Evolutionary conservation across 2,329 filamentous ascomycete genomes (phyloP).

Genomic region (Fusarium nelsonii): DNA sequence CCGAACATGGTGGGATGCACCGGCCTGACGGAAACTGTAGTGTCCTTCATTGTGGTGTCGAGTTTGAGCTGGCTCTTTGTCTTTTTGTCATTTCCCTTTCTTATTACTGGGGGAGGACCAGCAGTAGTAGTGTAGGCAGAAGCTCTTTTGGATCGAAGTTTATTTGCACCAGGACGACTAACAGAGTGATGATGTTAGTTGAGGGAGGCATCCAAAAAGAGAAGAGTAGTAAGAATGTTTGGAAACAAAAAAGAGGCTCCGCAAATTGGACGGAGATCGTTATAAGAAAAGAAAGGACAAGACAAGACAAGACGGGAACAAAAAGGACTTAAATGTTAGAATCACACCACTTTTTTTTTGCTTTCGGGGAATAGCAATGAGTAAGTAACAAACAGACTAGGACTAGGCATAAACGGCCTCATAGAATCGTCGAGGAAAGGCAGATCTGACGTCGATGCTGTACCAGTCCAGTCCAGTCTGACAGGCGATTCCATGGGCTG

Average conservation of each 20-base stretch:
- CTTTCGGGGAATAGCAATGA: background rate
- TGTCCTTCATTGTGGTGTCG: conserved; percentile 40
- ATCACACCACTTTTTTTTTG: conserved; percentile 26
- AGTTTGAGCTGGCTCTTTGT: conserved; percentile 25
- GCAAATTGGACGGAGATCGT: background rate
- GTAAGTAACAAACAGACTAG: conserved; percentile 16
- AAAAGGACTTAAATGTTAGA: conserved; percentile 7
- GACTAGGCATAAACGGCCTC: conserved; percentile 45
- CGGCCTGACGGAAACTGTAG: conserved; percentile 41
- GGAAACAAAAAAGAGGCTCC: conserved; percentile 13
- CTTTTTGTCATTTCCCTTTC: conserved; percentile 28
- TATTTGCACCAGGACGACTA: conserved; percentile 46
- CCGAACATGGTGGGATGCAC: conserved; percentile 40
- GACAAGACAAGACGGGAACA: background rate
- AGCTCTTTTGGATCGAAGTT: conserved; percentile 45
- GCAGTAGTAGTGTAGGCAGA: conserved; percentile 38
- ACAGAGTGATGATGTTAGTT: conserved; percentile 26
- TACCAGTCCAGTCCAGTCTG: background rate
- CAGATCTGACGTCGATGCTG: conserved; percentile 40
- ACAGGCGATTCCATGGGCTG: conserved; percentile 36
- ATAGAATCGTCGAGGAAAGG: conserved; percentile 22
- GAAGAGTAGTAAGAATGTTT: background rate
- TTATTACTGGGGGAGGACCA: conserved; percentile 22
- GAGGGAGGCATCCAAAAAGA: conserved; percentile 1
- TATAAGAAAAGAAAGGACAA: background rate